phyloP scores from a whole-genome alignment of 306 rosid species.

The Rosa persica region DNA sequence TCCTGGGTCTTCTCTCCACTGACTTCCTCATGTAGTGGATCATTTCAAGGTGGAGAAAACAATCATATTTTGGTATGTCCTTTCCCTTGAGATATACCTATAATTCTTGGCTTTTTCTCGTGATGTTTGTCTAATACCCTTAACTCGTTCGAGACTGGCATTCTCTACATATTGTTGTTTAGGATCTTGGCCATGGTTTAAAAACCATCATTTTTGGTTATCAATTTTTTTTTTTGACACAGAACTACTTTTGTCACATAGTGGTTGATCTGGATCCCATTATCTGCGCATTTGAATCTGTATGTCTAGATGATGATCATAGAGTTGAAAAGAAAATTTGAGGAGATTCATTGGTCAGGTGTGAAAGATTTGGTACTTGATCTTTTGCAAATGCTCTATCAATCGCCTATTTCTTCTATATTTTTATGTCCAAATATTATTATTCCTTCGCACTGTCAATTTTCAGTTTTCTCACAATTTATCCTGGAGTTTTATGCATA shows the following conservation, averaged over 20 bases:
- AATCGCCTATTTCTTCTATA: neutral
- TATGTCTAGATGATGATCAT: slow-evolving; percentile 57
- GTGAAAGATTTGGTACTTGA: neutral
- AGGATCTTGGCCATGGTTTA: slow-evolving; percentile 7
- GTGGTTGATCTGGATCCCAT: neutral
- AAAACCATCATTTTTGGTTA: neutral
- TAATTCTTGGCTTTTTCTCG: neutral
- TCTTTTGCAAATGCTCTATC: neutral
- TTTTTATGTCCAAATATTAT: neutral
- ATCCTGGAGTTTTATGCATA: neutral
- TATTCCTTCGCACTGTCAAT: neutral
- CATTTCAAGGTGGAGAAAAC: neutral
- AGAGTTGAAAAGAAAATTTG: slow-evolving; percentile 64
- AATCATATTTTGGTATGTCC: neutral
- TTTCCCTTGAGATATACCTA: neutral
- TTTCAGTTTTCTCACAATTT: neutral
- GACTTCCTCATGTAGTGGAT: neutral
- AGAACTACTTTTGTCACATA: neutral
- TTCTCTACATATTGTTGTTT: neutral
- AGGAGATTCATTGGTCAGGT: slow-evolving; percentile 51
- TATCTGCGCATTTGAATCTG: slow-evolving; percentile 49
- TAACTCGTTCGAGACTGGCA: neutral
- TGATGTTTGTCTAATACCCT: neutral
- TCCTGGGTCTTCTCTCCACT: neutral
- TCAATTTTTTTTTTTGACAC: neutral